These are phyloP conservation scores for Pseudozyma sp. DNA, from an alignment of 1,284 basidiomycete species.

Conservation along the genomic window DNA sequence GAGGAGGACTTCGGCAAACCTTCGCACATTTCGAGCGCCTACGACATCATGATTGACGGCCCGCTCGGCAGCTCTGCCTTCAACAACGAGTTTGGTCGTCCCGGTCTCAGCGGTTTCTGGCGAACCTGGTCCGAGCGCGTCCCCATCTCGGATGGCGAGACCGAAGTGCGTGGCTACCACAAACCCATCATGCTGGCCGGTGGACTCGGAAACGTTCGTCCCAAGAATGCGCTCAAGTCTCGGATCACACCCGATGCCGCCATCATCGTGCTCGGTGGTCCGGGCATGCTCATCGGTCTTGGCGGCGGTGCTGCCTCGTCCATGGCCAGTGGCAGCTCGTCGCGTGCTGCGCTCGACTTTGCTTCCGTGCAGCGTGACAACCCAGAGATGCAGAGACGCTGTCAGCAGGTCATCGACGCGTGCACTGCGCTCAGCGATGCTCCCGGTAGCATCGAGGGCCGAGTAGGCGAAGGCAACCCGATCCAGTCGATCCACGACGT, in stretches of 20 bases:
- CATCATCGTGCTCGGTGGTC: slow-evolving; percentile 93
- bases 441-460: slow-evolving; percentile 38
- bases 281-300: slow-evolving; percentile 94
- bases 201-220: slow-evolving; percentile 87
- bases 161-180: slow-evolving; percentile 92
- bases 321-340: slow-evolving; percentile 76
- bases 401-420: slow-evolving; percentile 96
- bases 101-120: slow-evolving; percentile 75
- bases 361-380: slow-evolving; percentile 98
- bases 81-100: slow-evolving; percentile 98
- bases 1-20: slow-evolving; percentile 79
- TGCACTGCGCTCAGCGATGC: slow-evolving; percentile 58
- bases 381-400: slow-evolving; percentile 96
- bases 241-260: slow-evolving; percentile 60
- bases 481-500: slow-evolving; percentile 98
- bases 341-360: slow-evolving; percentile 91
- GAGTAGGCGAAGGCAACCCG: slow-evolving; percentile 72
- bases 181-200: slow-evolving; percentile 99
- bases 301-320: slow-evolving; percentile 96
- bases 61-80: slow-evolving; percentile 94
- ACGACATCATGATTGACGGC: slow-evolving; percentile 97
- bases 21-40: slow-evolving; percentile 87
- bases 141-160: slow-evolving; percentile 39
- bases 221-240: slow-evolving; percentile 64
- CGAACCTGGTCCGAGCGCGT: slow-evolving; percentile 66